phyloP scores from a whole-genome alignment of 345 rosid species.

The Crucihimalaya himalaica region DNA sequence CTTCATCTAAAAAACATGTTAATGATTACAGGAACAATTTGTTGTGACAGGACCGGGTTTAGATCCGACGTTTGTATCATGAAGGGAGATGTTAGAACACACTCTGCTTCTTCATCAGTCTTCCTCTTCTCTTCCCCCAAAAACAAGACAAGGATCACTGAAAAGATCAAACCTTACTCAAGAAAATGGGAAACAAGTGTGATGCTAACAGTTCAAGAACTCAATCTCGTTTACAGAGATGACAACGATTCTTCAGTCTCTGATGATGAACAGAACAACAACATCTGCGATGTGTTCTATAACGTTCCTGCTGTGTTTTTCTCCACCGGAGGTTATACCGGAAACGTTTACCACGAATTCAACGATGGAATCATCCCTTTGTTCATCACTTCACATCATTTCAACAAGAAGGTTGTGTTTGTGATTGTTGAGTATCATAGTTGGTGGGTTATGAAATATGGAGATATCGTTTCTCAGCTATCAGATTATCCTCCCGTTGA shows the following conservation, averaged over 20 bases:
- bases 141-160: conserved; percentile 29
- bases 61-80: conserved; percentile 72
- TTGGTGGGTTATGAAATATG: conserved; percentile 80
- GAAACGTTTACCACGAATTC: conserved; percentile 80
- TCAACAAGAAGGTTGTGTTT: conserved; percentile 70
- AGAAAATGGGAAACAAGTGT: conserved; percentile 78
- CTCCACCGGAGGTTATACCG: conserved; percentile 82
- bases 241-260: background rate
- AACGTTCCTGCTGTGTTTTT: conserved; percentile 70
- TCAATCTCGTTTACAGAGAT: conserved; percentile 50
- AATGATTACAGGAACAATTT: conserved; percentile 40
- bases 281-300: conserved; percentile 54
- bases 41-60: conserved; percentile 64
- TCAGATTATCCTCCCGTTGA: conserved; percentile 57
- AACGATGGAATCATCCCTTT: conserved; percentile 80
- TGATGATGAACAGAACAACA: conserved; percentile 8
- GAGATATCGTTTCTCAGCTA: conserved; percentile 55
- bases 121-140: conserved; percentile 43
- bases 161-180: conserved; percentile 71
- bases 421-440: conserved; percentile 67
- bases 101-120: conserved; percentile 60
- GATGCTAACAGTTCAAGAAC: conserved; percentile 65
- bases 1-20: background rate
- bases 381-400: conserved; percentile 74
- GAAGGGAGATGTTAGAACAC: conserved; percentile 76